Evolutionary conservation across 1,139 yeast genomes (phyloP).

Genomic region (Diutina siamensis): DNA sequence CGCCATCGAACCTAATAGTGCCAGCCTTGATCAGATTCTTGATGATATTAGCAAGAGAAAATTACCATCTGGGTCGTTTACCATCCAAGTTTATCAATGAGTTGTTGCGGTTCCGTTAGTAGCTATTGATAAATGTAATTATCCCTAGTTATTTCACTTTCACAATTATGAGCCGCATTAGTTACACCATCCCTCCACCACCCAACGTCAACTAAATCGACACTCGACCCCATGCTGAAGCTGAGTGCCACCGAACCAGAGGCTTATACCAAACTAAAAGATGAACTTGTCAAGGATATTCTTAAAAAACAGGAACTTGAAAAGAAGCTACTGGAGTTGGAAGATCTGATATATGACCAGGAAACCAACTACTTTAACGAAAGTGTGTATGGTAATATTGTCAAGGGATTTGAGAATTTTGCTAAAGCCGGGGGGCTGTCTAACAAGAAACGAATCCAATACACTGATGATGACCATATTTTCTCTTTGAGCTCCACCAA

Average conservation of each 20-base stretch:
- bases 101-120: no score
- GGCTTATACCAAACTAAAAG: conserved; percentile 59
- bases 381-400: conserved; percentile 62
- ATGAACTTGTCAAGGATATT: conserved; percentile 56
- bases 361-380: conserved; percentile 75
- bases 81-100: no score
- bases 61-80: no score
- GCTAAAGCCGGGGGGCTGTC: conserved; percentile 34
- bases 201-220: no score
- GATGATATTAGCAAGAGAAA: no score
- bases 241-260: conserved; percentile 13
- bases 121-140: no score
- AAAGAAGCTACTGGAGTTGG: conserved; percentile 47
- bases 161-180: no score
- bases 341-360: conserved; percentile 71
- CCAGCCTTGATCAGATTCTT: background rate
- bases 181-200: no score
- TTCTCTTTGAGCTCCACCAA: conserved; percentile 74
- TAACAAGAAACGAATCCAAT: conserved; percentile 42
- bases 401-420: conserved; percentile 82
- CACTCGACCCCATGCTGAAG: background rate
- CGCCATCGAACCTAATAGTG: background rate
- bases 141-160: no score
- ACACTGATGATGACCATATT: conserved; percentile 74
- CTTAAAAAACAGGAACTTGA: conserved; percentile 55